Percentiles rank a stretch among this genome's conserved stretches.
Conservation (phyloP, 2,329 filamentous ascomycete species). For the Aspergillus aculeatus region DNA sequence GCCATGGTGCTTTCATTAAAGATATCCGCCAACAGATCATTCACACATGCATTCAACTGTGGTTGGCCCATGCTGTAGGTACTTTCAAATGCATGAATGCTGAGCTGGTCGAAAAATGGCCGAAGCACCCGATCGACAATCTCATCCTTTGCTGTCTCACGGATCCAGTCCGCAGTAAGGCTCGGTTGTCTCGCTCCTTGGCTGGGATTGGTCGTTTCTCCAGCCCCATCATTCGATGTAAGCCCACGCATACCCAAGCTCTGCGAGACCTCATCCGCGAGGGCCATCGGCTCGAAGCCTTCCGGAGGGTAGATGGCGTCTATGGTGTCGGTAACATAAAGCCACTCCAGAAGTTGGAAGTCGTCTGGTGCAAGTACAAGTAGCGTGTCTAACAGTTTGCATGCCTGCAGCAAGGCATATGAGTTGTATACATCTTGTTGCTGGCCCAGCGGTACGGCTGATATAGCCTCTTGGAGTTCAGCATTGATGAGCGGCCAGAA, state of each 20-base stretch:
- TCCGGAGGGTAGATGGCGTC: slow-evolving; percentile 86
- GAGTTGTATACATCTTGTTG: slow-evolving; percentile 76
- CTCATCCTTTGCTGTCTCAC: slow-evolving; percentile 56
- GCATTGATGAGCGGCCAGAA: slow-evolving; percentile 89
- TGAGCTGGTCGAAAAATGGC: slow-evolving; percentile 88
- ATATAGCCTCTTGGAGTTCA: slow-evolving; percentile 77
- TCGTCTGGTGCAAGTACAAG: slow-evolving; percentile 86
- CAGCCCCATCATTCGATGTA: slow-evolving; percentile 24
- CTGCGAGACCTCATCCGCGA: slow-evolving; percentile 83
- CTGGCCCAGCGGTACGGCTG: slow-evolving; percentile 68
- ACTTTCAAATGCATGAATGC: slow-evolving; percentile 89
- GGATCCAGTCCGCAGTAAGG: slow-evolving; percentile 49
- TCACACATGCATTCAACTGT: slow-evolving; percentile 64
- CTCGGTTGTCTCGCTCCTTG: slow-evolving; percentile 40
- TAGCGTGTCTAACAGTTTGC: slow-evolving; percentile 88
- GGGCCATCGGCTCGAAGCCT: slow-evolving; percentile 66
- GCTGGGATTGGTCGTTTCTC: slow-evolving; percentile 31
- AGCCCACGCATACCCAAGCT: slow-evolving; percentile 58
- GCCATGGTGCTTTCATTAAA: slow-evolving; percentile 71
- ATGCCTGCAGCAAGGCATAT: slow-evolving; percentile 78
- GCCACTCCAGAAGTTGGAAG: slow-evolving; percentile 97
- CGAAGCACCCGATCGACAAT: slow-evolving; percentile 75
- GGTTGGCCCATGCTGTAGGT: slow-evolving; percentile 78
- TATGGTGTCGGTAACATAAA: slow-evolving; percentile 95
- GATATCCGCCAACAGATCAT: slow-evolving; percentile 67